These are phyloP conservation scores for Periconia digitata DNA, from an alignment of 2,329 filamentous ascomycete genomes.

Conservation along the genomic window DNA sequence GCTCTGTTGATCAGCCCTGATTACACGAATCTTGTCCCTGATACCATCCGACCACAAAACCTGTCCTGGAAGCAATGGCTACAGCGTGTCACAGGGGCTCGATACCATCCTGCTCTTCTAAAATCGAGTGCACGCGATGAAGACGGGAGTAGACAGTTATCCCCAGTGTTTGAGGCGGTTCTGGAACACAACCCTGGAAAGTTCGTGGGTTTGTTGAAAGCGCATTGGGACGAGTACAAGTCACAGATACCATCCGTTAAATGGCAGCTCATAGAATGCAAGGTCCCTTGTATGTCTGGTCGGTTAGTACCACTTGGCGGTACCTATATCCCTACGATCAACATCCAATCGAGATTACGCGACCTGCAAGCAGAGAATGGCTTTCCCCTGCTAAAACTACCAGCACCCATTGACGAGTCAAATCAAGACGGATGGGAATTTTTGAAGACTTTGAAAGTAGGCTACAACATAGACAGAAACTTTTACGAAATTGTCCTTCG, in stretches of 20 bases:
- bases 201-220: constrained; percentile 15
- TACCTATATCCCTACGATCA: constrained; percentile 14
- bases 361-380: neutral
- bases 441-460: constrained; percentile 16
- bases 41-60: neutral
- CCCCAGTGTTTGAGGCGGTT: constrained; percentile 5
- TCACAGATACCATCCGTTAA: neutral
- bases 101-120: constrained; percentile 11
- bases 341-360: constrained; percentile 1
- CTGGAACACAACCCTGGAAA: constrained; percentile 2
- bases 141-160: constrained; percentile 3
- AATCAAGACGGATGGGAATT: constrained; percentile 13
- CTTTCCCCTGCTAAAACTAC: constrained; percentile 10
- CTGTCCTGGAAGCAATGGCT: constrained; percentile 16
- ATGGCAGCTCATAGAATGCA: neutral
- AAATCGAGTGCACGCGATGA: neutral
- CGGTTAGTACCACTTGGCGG: neutral
- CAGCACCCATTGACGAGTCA: constrained; percentile 1
- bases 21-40: neutral
- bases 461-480: constrained; percentile 7
- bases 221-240: constrained; percentile 18
- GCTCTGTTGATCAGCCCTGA: constrained; percentile 1
- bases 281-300: constrained; percentile 10
- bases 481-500: constrained; percentile 14
- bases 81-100: constrained; percentile 7